These are phyloP conservation scores for Aspergillus leporis DNA, from an alignment of 495 filamentous ascomycete species.

Conservation along the genomic window DNA sequence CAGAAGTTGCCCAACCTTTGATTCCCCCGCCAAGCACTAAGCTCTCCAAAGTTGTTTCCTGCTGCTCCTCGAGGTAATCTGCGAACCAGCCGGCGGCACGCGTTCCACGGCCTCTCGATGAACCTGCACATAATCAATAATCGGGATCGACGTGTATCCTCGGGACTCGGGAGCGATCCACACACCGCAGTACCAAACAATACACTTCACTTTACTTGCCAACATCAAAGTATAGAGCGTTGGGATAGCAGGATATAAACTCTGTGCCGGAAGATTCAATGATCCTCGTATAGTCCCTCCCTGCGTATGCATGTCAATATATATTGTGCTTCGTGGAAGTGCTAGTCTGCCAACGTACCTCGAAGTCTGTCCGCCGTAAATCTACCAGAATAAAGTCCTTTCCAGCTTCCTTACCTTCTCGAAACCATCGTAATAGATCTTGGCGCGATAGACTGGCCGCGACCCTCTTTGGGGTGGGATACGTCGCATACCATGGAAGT, in stretches of 20 bases:
- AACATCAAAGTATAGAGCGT: conserved; percentile 56
- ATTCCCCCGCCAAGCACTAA: conserved; percentile 60
- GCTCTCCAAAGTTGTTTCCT: conserved; percentile 52
- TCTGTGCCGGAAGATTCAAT: conserved; percentile 72
- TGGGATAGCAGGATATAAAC: conserved; percentile 58
- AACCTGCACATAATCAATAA: conserved; percentile 45
- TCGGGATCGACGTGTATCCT: neutral
- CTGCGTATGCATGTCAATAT: conserved; percentile 28
- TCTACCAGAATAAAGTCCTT: conserved; percentile 63
- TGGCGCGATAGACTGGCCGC: conserved; percentile 36
- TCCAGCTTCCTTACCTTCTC: conserved; percentile 36
- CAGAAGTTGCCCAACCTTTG: conserved; percentile 62
- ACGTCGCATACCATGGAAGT: conserved; percentile 48
- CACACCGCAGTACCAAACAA: conserved; percentile 72
- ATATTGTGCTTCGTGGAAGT: neutral
- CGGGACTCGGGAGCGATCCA: conserved; percentile 6
- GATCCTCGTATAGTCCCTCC: conserved; percentile 69
- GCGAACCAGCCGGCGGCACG: conserved; percentile 67
- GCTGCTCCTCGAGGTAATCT: conserved; percentile 54
- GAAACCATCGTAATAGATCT: conserved; percentile 41
- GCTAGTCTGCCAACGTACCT: conserved; percentile 41
- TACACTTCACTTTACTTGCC: conserved; percentile 45
- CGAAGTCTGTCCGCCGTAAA: conserved; percentile 60
- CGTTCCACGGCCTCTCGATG: conserved; percentile 61
- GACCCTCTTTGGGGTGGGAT: conserved; percentile 35